Evolutionary conservation across 2,329 filamentous ascomycete species (phyloP), one percentile per base, ranked within the genome.

Genomic region (Phialocephala subalpina): DNA sequence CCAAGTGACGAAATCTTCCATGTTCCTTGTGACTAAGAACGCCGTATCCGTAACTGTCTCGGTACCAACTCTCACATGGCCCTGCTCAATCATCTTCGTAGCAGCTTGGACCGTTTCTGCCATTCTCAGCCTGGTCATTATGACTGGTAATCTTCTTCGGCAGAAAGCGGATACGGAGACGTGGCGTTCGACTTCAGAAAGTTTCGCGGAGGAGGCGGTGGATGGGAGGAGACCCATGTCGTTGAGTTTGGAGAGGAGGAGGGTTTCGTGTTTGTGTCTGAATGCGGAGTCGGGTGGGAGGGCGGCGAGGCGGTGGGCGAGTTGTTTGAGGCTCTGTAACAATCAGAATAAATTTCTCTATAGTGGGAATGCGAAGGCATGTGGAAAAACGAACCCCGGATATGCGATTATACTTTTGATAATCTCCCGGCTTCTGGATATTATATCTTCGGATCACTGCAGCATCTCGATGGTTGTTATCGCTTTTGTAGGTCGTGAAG

Each of bases 1-100:
- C 95, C 95, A 98, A 0, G 95, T 97, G 20, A 98, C 92, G 78
- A 97, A 97, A 80, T 98, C 95, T 81, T 98, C 95, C 86, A 97
- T 93, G 67, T 89, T 92, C 70, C 94, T 85, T 42, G 93, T 96
- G 8, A 98, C 93, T 61, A 97, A 80, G 75, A 94, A 97, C 0
- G 94, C 94, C 33, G 94, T 90, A 77, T 98, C 95, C 1, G 92
- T 97, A 29, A 97, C 87, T 1, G 94, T 92, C 76, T 97, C 93
- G 0, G 93, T 94, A 14, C 95, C 95, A 1, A 97, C 93, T 57
- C 95, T 85, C 3, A 98, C 94, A 77, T 97, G 94, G 7, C 95
- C 95, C 77, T 97, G 93, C 82, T 98, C 95, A 65, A 98, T 92
- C 79, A 97, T 91, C 73, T 92, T 94, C 8, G 89, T 92, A 45